Conservation (phyloP, 2,329 filamentous ascomycete genomes). For the Neofusicoccum kwambonambiense region DNA sequence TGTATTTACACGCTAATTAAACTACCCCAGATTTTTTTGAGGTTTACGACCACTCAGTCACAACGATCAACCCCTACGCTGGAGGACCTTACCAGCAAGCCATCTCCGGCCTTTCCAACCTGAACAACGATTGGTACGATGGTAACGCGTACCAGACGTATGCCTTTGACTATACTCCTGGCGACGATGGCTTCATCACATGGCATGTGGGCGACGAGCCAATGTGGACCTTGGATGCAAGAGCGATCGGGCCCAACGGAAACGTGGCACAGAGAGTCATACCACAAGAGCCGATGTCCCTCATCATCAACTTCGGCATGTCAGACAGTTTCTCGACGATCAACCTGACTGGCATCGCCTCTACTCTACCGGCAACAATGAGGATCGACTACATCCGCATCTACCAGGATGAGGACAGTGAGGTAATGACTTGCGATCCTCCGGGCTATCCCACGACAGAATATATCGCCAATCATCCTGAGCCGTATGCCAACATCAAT, state of each 20-base stretch:
- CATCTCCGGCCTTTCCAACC: constrained; percentile 53
- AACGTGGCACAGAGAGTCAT: constrained; percentile 66
- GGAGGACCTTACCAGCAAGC: constrained; percentile 58
- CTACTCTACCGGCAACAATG: constrained; percentile 63
- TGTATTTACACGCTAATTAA: constrained; percentile 7
- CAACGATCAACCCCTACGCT: constrained; percentile 52
- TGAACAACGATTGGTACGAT: constrained; percentile 58
- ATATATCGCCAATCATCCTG: constrained; percentile 63
- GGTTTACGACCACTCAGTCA: constrained; percentile 58
- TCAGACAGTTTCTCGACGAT: constrained; percentile 63
- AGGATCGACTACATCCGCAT: constrained; percentile 69
- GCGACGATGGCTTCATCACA: constrained; percentile 59
- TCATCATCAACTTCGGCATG: constrained; percentile 71
- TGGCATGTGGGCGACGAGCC: constrained; percentile 67
- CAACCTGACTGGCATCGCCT: constrained; percentile 56
- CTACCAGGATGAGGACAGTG: constrained; percentile 62
- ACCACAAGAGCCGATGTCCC: constrained; percentile 65
- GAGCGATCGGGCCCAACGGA: constrained; percentile 64
- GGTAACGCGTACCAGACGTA: constrained; percentile 55
- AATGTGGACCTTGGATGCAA: constrained; percentile 62
- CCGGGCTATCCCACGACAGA: constrained; percentile 64
- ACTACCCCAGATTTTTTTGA: constrained; percentile 57
- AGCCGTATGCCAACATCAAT: constrained; percentile 64
- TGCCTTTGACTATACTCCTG: constrained; percentile 58
- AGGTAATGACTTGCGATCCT: constrained; percentile 66